Percentiles rank a stretch among this genome's conserved stretches.
Evolutionary conservation across 768 basidiomycete genomes (phyloP).

Genomic region (Tricholoma saponaceum): DNA sequence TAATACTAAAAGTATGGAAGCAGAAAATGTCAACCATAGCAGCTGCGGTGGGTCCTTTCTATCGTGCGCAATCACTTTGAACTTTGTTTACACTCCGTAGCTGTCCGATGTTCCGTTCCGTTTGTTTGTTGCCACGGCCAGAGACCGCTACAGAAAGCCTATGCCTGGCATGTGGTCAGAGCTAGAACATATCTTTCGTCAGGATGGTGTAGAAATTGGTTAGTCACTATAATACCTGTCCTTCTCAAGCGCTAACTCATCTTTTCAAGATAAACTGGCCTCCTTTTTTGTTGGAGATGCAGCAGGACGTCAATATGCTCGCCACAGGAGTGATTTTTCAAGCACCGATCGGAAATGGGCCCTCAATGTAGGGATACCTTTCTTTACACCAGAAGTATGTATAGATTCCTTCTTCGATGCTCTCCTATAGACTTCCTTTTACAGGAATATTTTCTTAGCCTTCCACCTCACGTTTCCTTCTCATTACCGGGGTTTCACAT

Average conservation of each 20-base stretch:
- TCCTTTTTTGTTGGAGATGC: constrained; percentile 91
- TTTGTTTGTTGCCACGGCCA: constrained; percentile 71
- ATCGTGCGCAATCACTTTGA: background rate
- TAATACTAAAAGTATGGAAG: constrained; percentile 62
- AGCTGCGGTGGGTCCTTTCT: constrained; percentile 40
- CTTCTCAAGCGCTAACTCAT: background rate
- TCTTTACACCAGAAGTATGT: constrained; percentile 80
- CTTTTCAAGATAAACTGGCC: constrained; percentile 46
- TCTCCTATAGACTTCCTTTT: background rate
- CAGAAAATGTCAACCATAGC: constrained; percentile 71
- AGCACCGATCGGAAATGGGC: constrained; percentile 87
- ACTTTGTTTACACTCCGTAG: constrained; percentile 32
- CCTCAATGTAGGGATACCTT: constrained; percentile 65
- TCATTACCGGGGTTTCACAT: constrained; percentile 68
- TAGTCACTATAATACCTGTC: constrained; percentile 10
- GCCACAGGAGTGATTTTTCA: constrained; percentile 58
- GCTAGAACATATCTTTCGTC: constrained; percentile 55
- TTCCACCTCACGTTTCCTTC: constrained; percentile 36
- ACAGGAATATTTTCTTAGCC: constrained; percentile 78
- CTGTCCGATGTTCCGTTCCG: constrained; percentile 72
- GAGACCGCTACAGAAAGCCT: constrained; percentile 80
- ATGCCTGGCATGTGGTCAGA: constrained; percentile 85
- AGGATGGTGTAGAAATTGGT: constrained; percentile 66
- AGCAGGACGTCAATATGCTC: constrained; percentile 61
- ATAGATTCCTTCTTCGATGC: background rate